A percentile compares a stretch with the other conserved stretches of the same genome.
phyloP scores from a whole-genome alignment of 2,329 filamentous ascomycete species.

The Westerdykella sp. region DNA sequence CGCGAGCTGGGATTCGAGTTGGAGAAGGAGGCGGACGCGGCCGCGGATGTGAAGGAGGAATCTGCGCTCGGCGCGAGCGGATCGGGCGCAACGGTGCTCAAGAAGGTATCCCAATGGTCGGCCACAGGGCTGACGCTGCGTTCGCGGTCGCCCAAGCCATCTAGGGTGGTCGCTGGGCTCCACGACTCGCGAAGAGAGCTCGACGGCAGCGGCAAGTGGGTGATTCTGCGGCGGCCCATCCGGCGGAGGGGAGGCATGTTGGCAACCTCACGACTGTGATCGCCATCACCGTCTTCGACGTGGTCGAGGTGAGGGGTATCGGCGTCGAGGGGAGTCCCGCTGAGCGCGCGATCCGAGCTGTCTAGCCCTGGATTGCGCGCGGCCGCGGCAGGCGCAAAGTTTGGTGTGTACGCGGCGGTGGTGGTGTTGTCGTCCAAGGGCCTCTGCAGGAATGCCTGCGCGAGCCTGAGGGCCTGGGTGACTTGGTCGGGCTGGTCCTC shows the following conservation, averaged over 20 bases:
- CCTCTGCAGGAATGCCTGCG: slow-evolving; percentile 5
- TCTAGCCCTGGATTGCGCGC: slow-evolving; percentile 8
- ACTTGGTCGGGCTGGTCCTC: slow-evolving; percentile 8
- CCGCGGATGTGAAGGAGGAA: slow-evolving; percentile 72
- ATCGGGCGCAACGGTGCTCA: slow-evolving; percentile 75
- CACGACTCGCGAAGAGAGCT: slow-evolving; percentile 36
- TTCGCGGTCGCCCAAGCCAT: slow-evolving; percentile 78
- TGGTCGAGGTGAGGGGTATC: background rate
- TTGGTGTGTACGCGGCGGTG: slow-evolving; percentile 29
- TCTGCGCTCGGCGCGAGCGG: slow-evolving; percentile 71
- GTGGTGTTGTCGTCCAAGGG: slow-evolving; percentile 10
- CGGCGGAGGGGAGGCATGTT: slow-evolving; percentile 33
- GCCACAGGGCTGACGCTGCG: slow-evolving; percentile 67
- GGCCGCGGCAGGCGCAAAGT: slow-evolving; percentile 29
- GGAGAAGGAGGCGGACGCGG: slow-evolving; percentile 48
- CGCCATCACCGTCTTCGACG: slow-evolving; percentile 15
- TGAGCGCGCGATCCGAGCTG: slow-evolving; percentile 1
- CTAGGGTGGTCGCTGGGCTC: slow-evolving; percentile 40
- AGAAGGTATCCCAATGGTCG: slow-evolving; percentile 71
- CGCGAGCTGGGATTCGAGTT: slow-evolving; percentile 31
- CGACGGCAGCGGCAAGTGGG: slow-evolving; percentile 30
- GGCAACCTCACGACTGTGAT: slow-evolving; percentile 20
- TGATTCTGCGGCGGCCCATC: slow-evolving; percentile 33
- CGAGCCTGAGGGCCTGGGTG: slow-evolving; percentile 1
- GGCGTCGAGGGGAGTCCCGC: background rate